phyloP scores from a whole-genome alignment of 495 filamentous ascomycete genomes.

The Cenococcum geophilum region DNA sequence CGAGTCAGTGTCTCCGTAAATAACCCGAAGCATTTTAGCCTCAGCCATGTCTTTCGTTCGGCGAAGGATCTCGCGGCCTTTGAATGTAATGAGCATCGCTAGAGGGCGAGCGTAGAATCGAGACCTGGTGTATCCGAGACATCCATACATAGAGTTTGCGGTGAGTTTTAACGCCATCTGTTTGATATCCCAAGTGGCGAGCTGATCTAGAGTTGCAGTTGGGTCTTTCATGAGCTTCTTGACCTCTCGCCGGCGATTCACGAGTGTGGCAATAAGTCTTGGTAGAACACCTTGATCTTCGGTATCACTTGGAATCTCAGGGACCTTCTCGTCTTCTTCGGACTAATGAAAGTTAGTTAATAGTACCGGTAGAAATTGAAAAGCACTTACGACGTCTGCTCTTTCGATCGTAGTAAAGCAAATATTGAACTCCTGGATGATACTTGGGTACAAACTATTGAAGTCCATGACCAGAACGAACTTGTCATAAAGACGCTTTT shows the following conservation, averaged over 20 bases:
- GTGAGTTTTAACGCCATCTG: slow-evolving; percentile 94
- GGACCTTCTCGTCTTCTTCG: slow-evolving; percentile 74
- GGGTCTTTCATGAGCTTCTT: slow-evolving; percentile 97
- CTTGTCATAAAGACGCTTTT: slow-evolving; percentile 94
- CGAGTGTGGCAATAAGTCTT: slow-evolving; percentile 80
- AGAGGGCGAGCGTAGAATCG: slow-evolving; percentile 94
- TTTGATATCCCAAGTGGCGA: slow-evolving; percentile 96
- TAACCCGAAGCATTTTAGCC: slow-evolving; percentile 78
- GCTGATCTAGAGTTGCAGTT: slow-evolving; percentile 73
- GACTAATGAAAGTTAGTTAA: slow-evolving; percentile 43
- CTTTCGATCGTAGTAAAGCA: slow-evolving; percentile 96
- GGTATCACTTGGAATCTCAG: slow-evolving; percentile 55
- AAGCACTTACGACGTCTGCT: slow-evolving; percentile 50
- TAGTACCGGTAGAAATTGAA: slow-evolving; percentile 18
- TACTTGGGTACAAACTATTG: slow-evolving; percentile 97
- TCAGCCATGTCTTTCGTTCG: slow-evolving; percentile 94
- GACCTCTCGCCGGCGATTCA: slow-evolving; percentile 79
- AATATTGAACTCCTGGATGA: slow-evolving; percentile 99
- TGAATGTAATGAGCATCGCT: slow-evolving; percentile 92
- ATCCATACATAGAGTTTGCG: slow-evolving; percentile 99
- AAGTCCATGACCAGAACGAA: slow-evolving; percentile 99
- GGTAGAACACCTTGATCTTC: slow-evolving; percentile 78
- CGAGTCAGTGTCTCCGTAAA: slow-evolving; percentile 98
- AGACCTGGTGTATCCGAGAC: slow-evolving; percentile 90
- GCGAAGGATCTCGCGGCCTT: slow-evolving; percentile 93